Evolutionary conservation across 441 rosid species (phyloP).

Genomic region (Capsella rubella): DNA sequence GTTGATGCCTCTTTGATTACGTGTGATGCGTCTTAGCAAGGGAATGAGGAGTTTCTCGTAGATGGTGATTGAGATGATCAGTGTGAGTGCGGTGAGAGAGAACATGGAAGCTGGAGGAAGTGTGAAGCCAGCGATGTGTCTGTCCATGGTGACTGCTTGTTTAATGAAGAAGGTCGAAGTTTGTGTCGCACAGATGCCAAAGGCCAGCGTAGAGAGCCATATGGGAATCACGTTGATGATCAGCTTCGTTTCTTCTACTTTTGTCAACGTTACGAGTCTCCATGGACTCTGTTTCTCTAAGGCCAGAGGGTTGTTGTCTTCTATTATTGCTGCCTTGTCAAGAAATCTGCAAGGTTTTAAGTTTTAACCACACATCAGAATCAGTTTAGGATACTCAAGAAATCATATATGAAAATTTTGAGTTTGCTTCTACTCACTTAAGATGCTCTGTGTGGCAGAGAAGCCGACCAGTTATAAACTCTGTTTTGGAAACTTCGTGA

Average conservation of each 20-base stretch:
- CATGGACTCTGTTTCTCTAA: constrained; percentile 58
- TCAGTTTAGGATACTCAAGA: neutral
- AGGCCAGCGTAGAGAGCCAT: constrained; percentile 75
- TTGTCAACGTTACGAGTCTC: constrained; percentile 76
- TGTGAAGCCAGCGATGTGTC: constrained; percentile 58
- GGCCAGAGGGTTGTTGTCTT: constrained; percentile 34
- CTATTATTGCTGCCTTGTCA: constrained; percentile 79
- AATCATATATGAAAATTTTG: neutral
- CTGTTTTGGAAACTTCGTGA: constrained; percentile 52
- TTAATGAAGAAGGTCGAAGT: constrained; percentile 89
- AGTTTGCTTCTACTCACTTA: constrained; percentile 53
- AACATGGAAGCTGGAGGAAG: constrained; percentile 75
- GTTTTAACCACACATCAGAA: neutral
- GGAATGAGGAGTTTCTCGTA: constrained; percentile 80
- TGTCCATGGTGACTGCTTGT: constrained; percentile 64
- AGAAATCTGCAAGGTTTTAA: constrained; percentile 62
- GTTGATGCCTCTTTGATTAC: constrained; percentile 75
- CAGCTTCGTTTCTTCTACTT: constrained; percentile 85
- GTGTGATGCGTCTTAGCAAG: constrained; percentile 52
- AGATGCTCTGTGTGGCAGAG: constrained; percentile 68
- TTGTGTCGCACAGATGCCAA: constrained; percentile 81
- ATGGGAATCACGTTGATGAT: constrained; percentile 83
- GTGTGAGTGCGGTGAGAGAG: constrained; percentile 56
- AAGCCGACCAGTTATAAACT: constrained; percentile 51
- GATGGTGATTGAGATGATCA: constrained; percentile 59